Percentiles rank a stretch among this genome's conserved stretches.
Evolutionary conservation across 2,329 filamentous ascomycete species (phyloP).

Genomic region (Ceratocystis eucalypticola): DNA sequence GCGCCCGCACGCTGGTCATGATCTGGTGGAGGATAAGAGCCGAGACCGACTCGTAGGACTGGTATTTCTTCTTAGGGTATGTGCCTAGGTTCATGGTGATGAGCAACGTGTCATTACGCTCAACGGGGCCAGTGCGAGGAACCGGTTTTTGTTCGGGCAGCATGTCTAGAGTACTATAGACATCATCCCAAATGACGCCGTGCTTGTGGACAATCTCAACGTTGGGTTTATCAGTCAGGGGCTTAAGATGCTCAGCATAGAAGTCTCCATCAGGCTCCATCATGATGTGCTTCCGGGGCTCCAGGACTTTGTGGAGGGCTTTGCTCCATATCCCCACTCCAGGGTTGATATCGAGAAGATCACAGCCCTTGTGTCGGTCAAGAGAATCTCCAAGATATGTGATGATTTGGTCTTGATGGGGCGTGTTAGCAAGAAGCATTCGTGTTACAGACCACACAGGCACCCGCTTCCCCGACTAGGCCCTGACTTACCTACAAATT

Average conservation of each 20-base stretch:
- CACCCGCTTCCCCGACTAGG: neutral
- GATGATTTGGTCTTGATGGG: conserved; percentile 49
- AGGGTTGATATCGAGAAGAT: conserved; percentile 77
- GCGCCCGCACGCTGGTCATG: conserved; percentile 42
- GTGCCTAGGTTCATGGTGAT: conserved; percentile 54
- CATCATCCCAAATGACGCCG: conserved; percentile 47
- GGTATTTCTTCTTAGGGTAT: conserved; percentile 37
- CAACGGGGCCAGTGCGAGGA: conserved; percentile 30
- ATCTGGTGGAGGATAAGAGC: conserved; percentile 49
- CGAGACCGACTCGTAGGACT: conserved; percentile 42
- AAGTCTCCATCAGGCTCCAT: conserved; percentile 54
- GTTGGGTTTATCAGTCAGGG: conserved; percentile 38
- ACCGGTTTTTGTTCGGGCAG: conserved; percentile 42
- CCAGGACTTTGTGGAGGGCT: conserved; percentile 58
- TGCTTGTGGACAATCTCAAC: conserved; percentile 41
- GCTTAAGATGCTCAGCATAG: conserved; percentile 48
- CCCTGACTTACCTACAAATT: conserved; percentile 34
- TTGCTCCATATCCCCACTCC: conserved; percentile 66
- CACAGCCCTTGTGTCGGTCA: conserved; percentile 58
- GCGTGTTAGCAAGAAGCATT: neutral
- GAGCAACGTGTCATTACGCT: conserved; percentile 59
- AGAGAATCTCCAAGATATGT: conserved; percentile 56
- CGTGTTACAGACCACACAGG: neutral
- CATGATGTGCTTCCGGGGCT: conserved; percentile 71
- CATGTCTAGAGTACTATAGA: conserved; percentile 38